phyloP scores from a whole-genome alignment of 164 flowering plant genomes.

The Magnolia kwangsiensis region DNA sequence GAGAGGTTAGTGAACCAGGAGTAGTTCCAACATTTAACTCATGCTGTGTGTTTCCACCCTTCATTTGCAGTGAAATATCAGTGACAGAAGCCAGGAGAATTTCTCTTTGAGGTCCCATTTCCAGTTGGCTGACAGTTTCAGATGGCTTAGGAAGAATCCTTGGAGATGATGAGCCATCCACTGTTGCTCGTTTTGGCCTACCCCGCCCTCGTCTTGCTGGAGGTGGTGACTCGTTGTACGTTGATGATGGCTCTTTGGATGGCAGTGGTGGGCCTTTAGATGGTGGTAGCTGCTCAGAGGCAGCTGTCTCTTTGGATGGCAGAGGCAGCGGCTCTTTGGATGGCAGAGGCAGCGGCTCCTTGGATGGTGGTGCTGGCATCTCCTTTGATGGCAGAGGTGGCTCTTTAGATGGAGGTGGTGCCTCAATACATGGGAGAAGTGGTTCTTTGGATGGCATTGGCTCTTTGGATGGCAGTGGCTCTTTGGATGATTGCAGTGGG shows the following conservation, averaged over 20 bases:
- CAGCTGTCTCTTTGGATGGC: slow-evolving; percentile 4
- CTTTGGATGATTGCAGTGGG: not conserved
- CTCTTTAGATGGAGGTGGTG: not conserved
- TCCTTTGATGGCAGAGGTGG: slow-evolving; percentile 5
- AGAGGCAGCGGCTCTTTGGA: slow-evolving; percentile 8
- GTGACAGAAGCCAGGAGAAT: slow-evolving; percentile 8
- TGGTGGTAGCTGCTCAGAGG: slow-evolving; percentile 1
- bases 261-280: slow-evolving; percentile 14
- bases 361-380: not conserved
- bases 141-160: not conserved
- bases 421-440: slow-evolving; percentile 35
- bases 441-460: slow-evolving; percentile 29
- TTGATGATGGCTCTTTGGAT: slow-evolving; percentile 23
- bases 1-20: slow-evolving; percentile 13
- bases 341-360: not conserved
- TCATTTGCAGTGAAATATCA: slow-evolving; percentile 19
- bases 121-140: slow-evolving; percentile 19
- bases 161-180: slow-evolving; percentile 28
- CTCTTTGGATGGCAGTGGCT: not conserved
- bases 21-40: slow-evolving; percentile 17
- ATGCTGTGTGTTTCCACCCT: slow-evolving; percentile 25
- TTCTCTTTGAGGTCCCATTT: slow-evolving; percentile 24
- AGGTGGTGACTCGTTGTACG: slow-evolving; percentile 21
- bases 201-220: slow-evolving; percentile 89
- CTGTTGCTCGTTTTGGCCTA: slow-evolving; percentile 66